phyloP scores from a whole-genome alignment of 2,329 filamentous ascomycete genomes.

The Fusarium sp. region DNA sequence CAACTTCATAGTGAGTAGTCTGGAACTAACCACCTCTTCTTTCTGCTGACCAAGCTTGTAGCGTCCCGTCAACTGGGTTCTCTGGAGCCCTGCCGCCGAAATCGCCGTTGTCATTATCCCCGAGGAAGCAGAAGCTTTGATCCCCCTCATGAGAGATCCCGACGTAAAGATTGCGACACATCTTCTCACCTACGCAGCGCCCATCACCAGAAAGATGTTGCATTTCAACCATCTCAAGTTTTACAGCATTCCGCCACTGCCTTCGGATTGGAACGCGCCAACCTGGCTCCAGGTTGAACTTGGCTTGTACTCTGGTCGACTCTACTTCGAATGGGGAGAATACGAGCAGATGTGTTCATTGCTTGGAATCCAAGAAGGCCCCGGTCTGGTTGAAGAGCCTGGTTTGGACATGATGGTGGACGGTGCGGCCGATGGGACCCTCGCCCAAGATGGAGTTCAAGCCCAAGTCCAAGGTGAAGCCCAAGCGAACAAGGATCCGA shows the following conservation, averaged over 20 bases:
- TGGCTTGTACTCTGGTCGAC: slow-evolving; percentile 67
- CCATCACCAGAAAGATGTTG: slow-evolving; percentile 60
- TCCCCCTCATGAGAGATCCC: slow-evolving; percentile 54
- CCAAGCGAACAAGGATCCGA: background rate
- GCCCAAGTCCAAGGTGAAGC: background rate
- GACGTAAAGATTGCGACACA: slow-evolving; percentile 7
- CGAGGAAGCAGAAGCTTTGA: slow-evolving; percentile 68
- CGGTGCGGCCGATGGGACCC: background rate
- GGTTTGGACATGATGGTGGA: background rate
- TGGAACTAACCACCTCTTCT: background rate
- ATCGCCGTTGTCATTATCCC: slow-evolving; percentile 67
- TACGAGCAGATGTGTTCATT: slow-evolving; percentile 48
- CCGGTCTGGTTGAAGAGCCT: background rate
- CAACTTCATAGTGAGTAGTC: slow-evolving; percentile 35
- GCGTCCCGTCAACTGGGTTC: slow-evolving; percentile 67
- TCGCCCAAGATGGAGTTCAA: background rate
- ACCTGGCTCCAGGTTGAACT: slow-evolving; percentile 66
- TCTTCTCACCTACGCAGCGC: slow-evolving; percentile 67
- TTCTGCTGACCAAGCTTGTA: slow-evolving; percentile 36
- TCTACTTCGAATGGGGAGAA: slow-evolving; percentile 68
- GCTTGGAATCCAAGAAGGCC: slow-evolving; percentile 43
- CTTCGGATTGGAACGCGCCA: slow-evolving; percentile 57
- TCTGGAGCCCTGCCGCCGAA: slow-evolving; percentile 61
- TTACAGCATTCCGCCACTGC: slow-evolving; percentile 62
- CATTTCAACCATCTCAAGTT: slow-evolving; percentile 66